Base-by-base conservation (phyloP, 1,139 yeast species). In the Saccharomyces hybrid region DNA sequence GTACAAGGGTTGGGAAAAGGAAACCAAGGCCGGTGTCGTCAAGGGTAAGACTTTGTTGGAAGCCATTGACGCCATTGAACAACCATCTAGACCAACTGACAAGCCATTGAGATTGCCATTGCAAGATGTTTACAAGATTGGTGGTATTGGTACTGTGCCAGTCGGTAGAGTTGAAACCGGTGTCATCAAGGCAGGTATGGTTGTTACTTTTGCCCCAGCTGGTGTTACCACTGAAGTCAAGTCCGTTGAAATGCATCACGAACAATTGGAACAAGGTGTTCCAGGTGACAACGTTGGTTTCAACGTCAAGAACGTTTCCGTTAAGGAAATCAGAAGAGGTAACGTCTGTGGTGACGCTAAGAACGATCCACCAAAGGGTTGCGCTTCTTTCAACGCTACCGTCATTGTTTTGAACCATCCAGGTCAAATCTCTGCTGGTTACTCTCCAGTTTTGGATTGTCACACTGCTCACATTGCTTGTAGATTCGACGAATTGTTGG, bases 251-350 rank as follows among this genome's bases (percentile, higher is more conserved):
- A 86, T 86, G 95, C 95, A 86, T 79, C 95, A 86, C 86, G 93
- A 86, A 80, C 86, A 82, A 76, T 83, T 86, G 75, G 76, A 76
- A 66, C 86, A 84, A 78, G 95, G 93, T 85, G 74, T 82, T 61
- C 95, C 95, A 81, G 95, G 95, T 86, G 95, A 87, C 88, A 87
- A 87, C 75, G 95, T 86, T 73, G 95, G 95, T 75, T 87, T 86
- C 93, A 86, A 86, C 86, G 91, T 86, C 76, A 87, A 86, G 90
- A 86, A 86, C 81, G 95, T 86, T 74, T 87, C 95, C 78, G 93
- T 87, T 70, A 86, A 86, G 86, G 95, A 86, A 75, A 86, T 86
- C 75, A 86, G 93, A 80, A 88, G 95, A 83, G 95, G 95, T 82
- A 86, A 87, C 88, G 95, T 86, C 71, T 81, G 88, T 79, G 95